Percentiles rank a stretch among this genome's conserved stretches.
Evolutionary conservation across 768 basidiomycete genomes (phyloP).

Genomic region (Phaffia australis): DNA sequence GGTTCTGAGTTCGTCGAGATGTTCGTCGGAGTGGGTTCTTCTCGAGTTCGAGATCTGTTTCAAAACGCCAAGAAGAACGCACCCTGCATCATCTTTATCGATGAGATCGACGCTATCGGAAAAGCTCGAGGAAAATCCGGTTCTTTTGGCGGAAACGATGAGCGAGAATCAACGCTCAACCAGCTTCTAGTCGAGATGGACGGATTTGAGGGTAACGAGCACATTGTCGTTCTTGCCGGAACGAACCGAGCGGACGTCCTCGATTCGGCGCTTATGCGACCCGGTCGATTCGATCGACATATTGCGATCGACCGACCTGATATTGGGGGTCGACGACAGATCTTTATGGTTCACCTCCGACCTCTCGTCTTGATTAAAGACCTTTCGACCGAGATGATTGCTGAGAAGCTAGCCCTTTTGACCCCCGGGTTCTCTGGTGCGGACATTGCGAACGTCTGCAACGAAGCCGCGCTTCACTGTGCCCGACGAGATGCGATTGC

Average conservation of each 20-base stretch:
- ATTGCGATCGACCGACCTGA: constrained; percentile 92
- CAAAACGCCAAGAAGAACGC: constrained; percentile 95
- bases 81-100: constrained; percentile 96
- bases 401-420: constrained; percentile 87
- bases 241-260: constrained; percentile 96
- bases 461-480: constrained; percentile 91
- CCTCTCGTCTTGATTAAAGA: constrained; percentile 58
- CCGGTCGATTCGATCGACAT: constrained; percentile 94
- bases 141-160: constrained; percentile 86
- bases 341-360: constrained; percentile 81
- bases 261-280: constrained; percentile 87
- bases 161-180: constrained; percentile 93
- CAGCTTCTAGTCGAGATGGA: constrained; percentile 99
- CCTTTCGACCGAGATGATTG: constrained; percentile 43
- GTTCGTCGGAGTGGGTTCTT: constrained; percentile 99
- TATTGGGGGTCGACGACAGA: constrained; percentile 82
- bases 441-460: constrained; percentile 97
- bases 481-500: constrained; percentile 70
- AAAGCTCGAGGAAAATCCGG: constrained; percentile 73
- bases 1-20: constrained; percentile 99
- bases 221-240: constrained; percentile 90
- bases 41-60: constrained; percentile 92
- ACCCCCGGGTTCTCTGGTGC: constrained; percentile 98
- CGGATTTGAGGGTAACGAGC: constrained; percentile 93
- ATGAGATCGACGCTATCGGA: constrained; percentile 98